phyloP scores from a whole-genome alignment of 2,329 filamentous ascomycete species.

The Neonectria magnoliae region DNA sequence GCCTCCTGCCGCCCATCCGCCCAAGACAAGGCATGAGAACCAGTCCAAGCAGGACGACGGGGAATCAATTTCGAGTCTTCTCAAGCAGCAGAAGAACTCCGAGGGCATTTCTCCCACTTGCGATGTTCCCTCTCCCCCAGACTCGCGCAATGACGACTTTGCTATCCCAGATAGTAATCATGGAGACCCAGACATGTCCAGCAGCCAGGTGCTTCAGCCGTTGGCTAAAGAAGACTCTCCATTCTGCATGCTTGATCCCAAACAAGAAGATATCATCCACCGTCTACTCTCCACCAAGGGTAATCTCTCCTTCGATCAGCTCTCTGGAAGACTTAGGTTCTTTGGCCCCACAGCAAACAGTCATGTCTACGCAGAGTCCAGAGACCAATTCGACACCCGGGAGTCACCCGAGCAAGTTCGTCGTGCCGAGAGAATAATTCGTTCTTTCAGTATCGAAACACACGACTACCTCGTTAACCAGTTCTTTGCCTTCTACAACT shows the following conservation, averaged over 20 bases:
- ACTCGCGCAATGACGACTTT: constrained; percentile 48
- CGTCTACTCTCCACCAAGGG: constrained; percentile 60
- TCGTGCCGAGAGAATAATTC: constrained; percentile 59
- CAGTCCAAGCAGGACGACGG: constrained; percentile 38
- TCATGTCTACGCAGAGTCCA: constrained; percentile 58
- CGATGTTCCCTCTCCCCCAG: constrained; percentile 45
- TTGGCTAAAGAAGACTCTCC: constrained; percentile 45
- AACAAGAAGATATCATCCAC: constrained; percentile 59
- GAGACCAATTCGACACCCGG: constrained; percentile 47
- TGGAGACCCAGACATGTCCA: constrained; percentile 30
- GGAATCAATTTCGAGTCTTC: not conserved
- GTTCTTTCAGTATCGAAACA: constrained; percentile 55
- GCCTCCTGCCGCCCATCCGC: constrained; percentile 63
- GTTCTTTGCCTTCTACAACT: constrained; percentile 64
- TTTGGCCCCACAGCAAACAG: constrained; percentile 65
- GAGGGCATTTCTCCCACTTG: constrained; percentile 30
- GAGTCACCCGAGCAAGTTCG: constrained; percentile 58
- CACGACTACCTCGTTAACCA: constrained; percentile 62
- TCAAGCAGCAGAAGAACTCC: constrained; percentile 17
- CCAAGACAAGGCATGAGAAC: constrained; percentile 58
- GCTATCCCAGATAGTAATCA: constrained; percentile 40
- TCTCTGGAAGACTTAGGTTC: constrained; percentile 61
- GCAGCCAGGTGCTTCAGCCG: constrained; percentile 35
- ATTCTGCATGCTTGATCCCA: constrained; percentile 51
- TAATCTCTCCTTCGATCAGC: constrained; percentile 61